phyloP scores from a whole-genome alignment of 2,329 filamentous ascomycete genomes.

The Cyphellophora attinorum region DNA sequence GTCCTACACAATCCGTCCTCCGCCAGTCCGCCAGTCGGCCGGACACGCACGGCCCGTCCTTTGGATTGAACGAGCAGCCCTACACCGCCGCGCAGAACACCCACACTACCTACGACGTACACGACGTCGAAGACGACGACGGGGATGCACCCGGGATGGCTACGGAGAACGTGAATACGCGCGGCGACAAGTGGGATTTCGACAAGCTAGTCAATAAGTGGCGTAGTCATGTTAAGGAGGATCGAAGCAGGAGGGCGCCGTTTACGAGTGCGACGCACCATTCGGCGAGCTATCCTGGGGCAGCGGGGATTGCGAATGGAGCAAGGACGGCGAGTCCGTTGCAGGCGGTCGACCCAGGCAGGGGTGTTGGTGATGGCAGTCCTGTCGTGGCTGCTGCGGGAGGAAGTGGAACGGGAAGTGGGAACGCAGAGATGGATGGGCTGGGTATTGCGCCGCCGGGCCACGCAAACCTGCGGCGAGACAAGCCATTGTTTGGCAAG shows the following conservation, averaged over 20 bases:
- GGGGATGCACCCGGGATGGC: slow-evolving; percentile 2
- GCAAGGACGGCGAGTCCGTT: background rate
- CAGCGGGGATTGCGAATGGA: background rate
- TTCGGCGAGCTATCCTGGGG: no score
- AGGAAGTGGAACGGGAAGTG: background rate
- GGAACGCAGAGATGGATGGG: background rate
- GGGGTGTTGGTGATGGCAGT: background rate
- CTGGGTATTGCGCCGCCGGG: no score
- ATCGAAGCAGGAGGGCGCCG: slow-evolving; percentile 11
- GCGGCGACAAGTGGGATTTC: slow-evolving; percentile 34
- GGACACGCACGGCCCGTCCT: background rate
- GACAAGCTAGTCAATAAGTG: slow-evolving; percentile 38
- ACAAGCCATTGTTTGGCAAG: background rate
- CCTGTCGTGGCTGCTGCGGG: background rate
- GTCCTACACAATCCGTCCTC: slow-evolving; percentile 1
- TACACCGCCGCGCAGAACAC: slow-evolving; percentile 3
- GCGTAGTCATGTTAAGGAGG: slow-evolving; percentile 33
- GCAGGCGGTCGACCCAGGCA: background rate
- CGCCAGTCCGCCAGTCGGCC: background rate
- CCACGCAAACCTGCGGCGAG: no score
- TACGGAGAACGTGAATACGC: slow-evolving; percentile 9
- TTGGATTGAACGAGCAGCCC: background rate
- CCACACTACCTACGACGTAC: no score
- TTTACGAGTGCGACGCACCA: no score
- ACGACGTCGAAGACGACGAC: slow-evolving; percentile 3